Percentiles rank a stretch among this genome's conserved stretches.
Evolutionary conservation across 2,329 filamentous ascomycete genomes (phyloP).

Genomic region (Hawksworthiomyces lignivorus): DNA sequence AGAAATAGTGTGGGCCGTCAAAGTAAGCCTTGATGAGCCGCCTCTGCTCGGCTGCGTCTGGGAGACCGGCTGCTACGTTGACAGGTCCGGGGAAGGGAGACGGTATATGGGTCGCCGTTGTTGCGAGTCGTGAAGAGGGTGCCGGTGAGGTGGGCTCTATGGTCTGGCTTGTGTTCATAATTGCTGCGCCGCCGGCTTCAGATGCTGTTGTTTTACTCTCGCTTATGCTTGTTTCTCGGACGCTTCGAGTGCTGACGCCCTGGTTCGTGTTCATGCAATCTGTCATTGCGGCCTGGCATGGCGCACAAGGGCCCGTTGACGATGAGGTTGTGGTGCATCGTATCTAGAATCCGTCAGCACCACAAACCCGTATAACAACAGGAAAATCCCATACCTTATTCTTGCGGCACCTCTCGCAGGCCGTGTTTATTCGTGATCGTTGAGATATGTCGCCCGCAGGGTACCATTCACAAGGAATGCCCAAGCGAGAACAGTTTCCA

Average conservation of each 20-base stretch:
- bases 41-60: background rate
- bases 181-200: background rate
- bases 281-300: background rate
- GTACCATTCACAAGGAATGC: constrained; percentile 6
- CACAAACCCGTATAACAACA: too few relatives aligned
- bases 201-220: background rate
- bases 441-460: background rate
- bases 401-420: constrained; percentile 5
- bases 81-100: too few relatives aligned
- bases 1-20: constrained; percentile 7
- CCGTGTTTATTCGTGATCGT: constrained; percentile 6
- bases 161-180: background rate
- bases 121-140: background rate
- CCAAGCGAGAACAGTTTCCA: constrained; percentile 2
- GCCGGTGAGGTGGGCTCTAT: background rate
- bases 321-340: background rate
- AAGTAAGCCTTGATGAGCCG: constrained; percentile 4
- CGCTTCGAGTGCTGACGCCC: background rate
- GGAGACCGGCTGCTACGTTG: background rate
- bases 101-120: too few relatives aligned
- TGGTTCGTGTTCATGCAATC: constrained; percentile 3
- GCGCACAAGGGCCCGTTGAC: background rate
- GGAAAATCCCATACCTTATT: too few relatives aligned
- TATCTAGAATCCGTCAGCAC: background rate
- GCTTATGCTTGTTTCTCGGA: background rate